Base-by-base conservation (phyloP, 176 grass and related monocot species). In the Puccinellia tenuiflora region DNA sequence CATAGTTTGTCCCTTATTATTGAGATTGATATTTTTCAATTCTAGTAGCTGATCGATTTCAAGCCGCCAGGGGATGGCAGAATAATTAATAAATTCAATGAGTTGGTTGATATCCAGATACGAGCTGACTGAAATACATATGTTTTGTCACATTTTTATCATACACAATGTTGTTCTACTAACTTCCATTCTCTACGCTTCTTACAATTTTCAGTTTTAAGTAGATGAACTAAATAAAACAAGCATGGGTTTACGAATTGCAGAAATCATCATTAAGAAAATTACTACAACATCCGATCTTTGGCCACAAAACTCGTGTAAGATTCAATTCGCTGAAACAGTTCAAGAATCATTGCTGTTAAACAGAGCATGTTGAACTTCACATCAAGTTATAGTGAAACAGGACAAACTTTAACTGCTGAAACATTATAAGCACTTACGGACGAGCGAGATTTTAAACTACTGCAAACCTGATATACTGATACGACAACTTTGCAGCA, bases 401-500 rank as follows among this genome's bases (percentile, higher is more conserved):
- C 7, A 13, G 68, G 68, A 29, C 40, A 72, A 46, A 72, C 22
- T 72, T 70, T 14, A 18, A 47, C 69, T 74, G 25, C 18, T 47
- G 25, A 74, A 74, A 74, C 26, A 74, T 74, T 51, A 51, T 74
- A 74, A 50, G 16, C 26, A 51, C 43, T 50, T 8, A 73, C 6
- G 1, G 45, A 74, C 6, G 25, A 72, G 42, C 68, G 13, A 72
- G 68, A 72, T 47, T 15, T 10, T 72, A 18, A 46, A 72, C 42
- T 42, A 79, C 25, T 55, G 29, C 78, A 51, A 85, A 91, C 96
- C 96, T 99, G 78, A 99, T 99, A 46, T 96, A 99, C 51, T 99
- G 97, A 82, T 96, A 99, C 1, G 97, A 99, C 67, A 99, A 73
- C 26, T 94, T 88, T 35, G 97, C 97, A 16, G 97, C 97, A 84